These are phyloP conservation scores for Bifiguratus adelaidae DNA, from an alignment of 192 early-diverging fungal genomes.

Conservation along the genomic window DNA sequence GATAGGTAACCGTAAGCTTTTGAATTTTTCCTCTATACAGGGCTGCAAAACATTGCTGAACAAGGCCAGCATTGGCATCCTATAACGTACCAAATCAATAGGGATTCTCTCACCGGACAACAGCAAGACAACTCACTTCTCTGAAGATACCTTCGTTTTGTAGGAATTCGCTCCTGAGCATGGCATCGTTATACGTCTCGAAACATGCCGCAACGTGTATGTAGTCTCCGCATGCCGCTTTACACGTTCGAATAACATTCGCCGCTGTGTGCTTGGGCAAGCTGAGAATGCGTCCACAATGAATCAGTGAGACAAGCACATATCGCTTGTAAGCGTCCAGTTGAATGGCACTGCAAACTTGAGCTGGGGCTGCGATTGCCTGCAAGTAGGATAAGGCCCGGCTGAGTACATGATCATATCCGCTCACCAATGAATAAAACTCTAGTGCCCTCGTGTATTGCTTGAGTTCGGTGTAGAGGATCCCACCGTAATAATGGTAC, in stretches of 20 bases:
- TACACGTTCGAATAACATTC: conserved; percentile 28
- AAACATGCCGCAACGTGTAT: conserved; percentile 47
- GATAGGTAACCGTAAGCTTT: conserved; percentile 63
- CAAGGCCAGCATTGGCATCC: conserved; percentile 58
- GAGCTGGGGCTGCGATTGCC: conserved; percentile 55
- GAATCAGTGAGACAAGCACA: conserved; percentile 40
- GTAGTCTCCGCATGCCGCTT: conserved; percentile 33
- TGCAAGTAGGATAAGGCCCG: neutral
- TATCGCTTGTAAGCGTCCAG: conserved; percentile 68
- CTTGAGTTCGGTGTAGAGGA: conserved; percentile 60
- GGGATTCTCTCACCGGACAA: neutral
- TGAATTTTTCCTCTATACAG: conserved; percentile 51
- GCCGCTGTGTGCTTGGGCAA: conserved; percentile 42
- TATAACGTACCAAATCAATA: conserved; percentile 14
- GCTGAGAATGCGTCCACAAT: conserved; percentile 11
- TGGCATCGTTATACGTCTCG: conserved; percentile 29
- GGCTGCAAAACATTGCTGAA: conserved; percentile 29
- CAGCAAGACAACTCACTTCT: conserved; percentile 9
- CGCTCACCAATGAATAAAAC: conserved; percentile 41
- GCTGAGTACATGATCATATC: neutral
- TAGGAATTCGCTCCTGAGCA: conserved; percentile 28
- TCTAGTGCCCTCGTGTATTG: conserved; percentile 48
- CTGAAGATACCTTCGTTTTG: conserved; percentile 19
- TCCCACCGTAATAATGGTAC: conserved; percentile 73
- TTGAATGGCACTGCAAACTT: conserved; percentile 54